A percentile compares a stretch with the other conserved stretches of the same genome.
Evolutionary conservation across 1,139 yeast species (phyloP).

Genomic region (Saccharomyces hybrid): DNA sequence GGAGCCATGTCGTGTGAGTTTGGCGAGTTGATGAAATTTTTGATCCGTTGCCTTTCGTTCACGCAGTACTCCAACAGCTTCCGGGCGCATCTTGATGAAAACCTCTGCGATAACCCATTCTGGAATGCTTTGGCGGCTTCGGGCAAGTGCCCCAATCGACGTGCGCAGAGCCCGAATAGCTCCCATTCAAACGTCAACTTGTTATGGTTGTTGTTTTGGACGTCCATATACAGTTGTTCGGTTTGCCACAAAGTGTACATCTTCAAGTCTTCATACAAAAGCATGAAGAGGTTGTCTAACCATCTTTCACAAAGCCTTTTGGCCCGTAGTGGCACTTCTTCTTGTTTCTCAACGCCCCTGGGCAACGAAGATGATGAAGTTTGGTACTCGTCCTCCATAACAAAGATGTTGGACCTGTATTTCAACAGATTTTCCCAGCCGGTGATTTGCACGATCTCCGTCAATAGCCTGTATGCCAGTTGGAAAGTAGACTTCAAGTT

Average conservation of each 20-base stretch:
- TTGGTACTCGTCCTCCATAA: slow-evolving; percentile 86
- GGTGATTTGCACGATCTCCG: slow-evolving; percentile 63
- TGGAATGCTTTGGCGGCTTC: slow-evolving; percentile 80
- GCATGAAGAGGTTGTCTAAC: slow-evolving; percentile 88
- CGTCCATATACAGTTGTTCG: slow-evolving; percentile 74
- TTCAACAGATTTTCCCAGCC: slow-evolving; percentile 88
- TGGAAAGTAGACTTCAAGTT: slow-evolving; percentile 79
- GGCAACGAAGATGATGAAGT: slow-evolving; percentile 35
- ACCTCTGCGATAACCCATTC: slow-evolving; percentile 63
- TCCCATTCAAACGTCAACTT: slow-evolving; percentile 93
- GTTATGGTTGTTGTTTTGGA: slow-evolving; percentile 67
- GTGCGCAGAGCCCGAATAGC: slow-evolving; percentile 76
- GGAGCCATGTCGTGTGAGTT: slow-evolving; percentile 24
- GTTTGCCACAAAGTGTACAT: slow-evolving; percentile 94
- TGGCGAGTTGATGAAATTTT: slow-evolving; percentile 17
- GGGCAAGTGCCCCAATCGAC: slow-evolving; percentile 70
- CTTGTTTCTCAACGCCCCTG: slow-evolving; percentile 38
- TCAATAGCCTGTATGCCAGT: slow-evolving; percentile 73
- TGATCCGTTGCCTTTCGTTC: slow-evolving; percentile 30
- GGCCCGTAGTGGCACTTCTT: slow-evolving; percentile 28
- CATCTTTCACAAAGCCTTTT: slow-evolving; percentile 93
- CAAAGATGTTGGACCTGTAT: slow-evolving; percentile 81
- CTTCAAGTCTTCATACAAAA: slow-evolving; percentile 82
- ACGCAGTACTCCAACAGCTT: slow-evolving; percentile 63
- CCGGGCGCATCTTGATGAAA: slow-evolving; percentile 73